Evolutionary conservation across 495 filamentous ascomycete genomes (phyloP).

Genomic region (Penicillium chermesinum): DNA sequence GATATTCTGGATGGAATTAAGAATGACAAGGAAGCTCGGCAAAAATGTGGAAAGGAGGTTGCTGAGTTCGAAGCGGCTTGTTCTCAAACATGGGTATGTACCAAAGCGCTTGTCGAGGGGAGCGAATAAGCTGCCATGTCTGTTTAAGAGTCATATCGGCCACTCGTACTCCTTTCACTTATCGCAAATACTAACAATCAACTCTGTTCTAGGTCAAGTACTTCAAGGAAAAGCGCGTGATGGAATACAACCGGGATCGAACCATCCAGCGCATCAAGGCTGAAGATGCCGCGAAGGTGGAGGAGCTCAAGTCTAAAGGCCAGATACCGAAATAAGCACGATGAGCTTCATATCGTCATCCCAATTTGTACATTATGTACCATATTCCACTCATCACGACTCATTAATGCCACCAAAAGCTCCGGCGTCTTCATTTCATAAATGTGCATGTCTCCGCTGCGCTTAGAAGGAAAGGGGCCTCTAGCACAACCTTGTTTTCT

Average conservation of each 20-base stretch:
- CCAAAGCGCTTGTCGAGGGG: no score
- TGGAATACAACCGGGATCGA: slow-evolving; percentile 79
- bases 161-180: no score
- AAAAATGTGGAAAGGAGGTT: slow-evolving; percentile 62
- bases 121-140: no score
- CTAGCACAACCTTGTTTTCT: no score
- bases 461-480: no score
- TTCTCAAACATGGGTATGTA: slow-evolving; percentile 72
- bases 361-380: slow-evolving; percentile 24
- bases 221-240: slow-evolving; percentile 92
- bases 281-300: slow-evolving; percentile 60
- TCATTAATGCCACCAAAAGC: slow-evolving; percentile 8
- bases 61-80: slow-evolving; percentile 69
- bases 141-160: no score
- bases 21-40: slow-evolving; percentile 57
- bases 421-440: not conserved
- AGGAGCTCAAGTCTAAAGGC: slow-evolving; percentile 49
- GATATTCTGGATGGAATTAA: slow-evolving; percentile 81
- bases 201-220: slow-evolving; percentile 90
- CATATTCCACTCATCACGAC: slow-evolving; percentile 24
- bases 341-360: not conserved
- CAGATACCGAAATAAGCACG: slow-evolving; percentile 24
- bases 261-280: slow-evolving; percentile 72
- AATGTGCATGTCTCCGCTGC: no score
- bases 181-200: no score